Base-by-base conservation (phyloP, 2,329 filamentous ascomycete genomes). In the Alternaria conjuncta region DNA sequence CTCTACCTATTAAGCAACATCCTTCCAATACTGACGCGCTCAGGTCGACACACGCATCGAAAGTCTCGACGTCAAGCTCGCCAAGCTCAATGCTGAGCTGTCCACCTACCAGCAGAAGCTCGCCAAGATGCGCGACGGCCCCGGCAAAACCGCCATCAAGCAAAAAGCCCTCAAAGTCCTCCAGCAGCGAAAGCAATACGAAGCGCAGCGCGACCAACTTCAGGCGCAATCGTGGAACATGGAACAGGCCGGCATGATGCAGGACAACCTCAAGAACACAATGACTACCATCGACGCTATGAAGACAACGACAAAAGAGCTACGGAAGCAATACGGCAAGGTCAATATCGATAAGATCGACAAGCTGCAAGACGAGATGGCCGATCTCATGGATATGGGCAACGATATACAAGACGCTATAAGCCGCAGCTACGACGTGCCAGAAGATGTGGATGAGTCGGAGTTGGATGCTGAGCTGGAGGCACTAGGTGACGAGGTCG, bases 321-420 rank as follows among this genome's bases (percentile, higher is more conserved):
- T 99, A 68, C 90, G 90, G 78, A 92, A 93, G 80, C 95, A 98
- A 85, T 98, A 98, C 78, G 95, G 95, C 72, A 97, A 97, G 85
- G 92, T 99, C 70, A 92, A 99, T 76, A 91, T 99, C 58, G 96
- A 98, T 82, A 94, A 97, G 86, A 98, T 99, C 73, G 96, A 99
- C 86, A 87, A 91, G 71, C 88, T 99, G 86, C 95, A 99, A 87
- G 96, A 99, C 79, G 95, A 99, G 83, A 98, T 99, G 96, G 94
- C 94, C 6, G 96, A 99, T 82, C 81, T 99, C 74, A 92, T 99
- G 88, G 96, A 99, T 77, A 90, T 97, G 65, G 95, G 96, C 4
- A 98, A 98, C 81, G 96, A 99, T 81, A 99, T 99, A 63, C 94
- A 99, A 82, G 96, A 98, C 83, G 94, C 92, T 70, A 91, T 99